Base-by-base conservation (phyloP, 2,329 filamentous ascomycete species). In the Phyllosticta citrichinensis region DNA sequence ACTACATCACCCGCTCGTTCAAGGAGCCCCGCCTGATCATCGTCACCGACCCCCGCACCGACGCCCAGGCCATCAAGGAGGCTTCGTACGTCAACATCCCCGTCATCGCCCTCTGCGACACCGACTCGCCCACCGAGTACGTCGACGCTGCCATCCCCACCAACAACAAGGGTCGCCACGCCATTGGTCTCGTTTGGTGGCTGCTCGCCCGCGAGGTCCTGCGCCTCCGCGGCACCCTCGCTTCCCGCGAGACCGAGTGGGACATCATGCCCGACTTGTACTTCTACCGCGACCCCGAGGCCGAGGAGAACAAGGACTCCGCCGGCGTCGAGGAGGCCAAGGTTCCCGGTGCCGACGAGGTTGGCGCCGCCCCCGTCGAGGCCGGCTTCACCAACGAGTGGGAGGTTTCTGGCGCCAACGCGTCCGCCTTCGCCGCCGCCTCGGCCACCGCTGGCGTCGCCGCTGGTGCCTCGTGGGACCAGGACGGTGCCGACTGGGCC, bases 1-100 rank as follows among this genome's bases (percentile, higher is more conserved):
- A 99, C 87, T 99, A 99, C 89, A 99, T 99, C 88, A 99, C 95
- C 80, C 93, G 94, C 76, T 97, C 94, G 68, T 99, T 99, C 91
- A 97, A 97, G 88, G 94, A 99, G 85, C 94, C 94, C 77, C 95
- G 95, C 80, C 86, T 99, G 76, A 97, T 99, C 81, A 87, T 99
- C 78, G 94, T 99, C 75, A 99, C 94, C 82, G 94, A 99, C 80
- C 94, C 94, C 74, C 93, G 95, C 81, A 99, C 95, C 83, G 94
- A 99, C 75, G 91, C 94, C 78, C 94, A 99, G 87, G 94, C 94
- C 76, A 99, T 99, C 87, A 97, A 97, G 88, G 94, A 99, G 85
- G 94, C 95, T 77, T 94, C 88, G 77, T 99, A 99, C 82, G 94
- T 99, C 84, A 99, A 99, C 87, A 97, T 99, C 78, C 94, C 94